Conservation (phyloP, 371 early-diverging fungal genomes). For the Capillidium rhysosporum region DNA sequence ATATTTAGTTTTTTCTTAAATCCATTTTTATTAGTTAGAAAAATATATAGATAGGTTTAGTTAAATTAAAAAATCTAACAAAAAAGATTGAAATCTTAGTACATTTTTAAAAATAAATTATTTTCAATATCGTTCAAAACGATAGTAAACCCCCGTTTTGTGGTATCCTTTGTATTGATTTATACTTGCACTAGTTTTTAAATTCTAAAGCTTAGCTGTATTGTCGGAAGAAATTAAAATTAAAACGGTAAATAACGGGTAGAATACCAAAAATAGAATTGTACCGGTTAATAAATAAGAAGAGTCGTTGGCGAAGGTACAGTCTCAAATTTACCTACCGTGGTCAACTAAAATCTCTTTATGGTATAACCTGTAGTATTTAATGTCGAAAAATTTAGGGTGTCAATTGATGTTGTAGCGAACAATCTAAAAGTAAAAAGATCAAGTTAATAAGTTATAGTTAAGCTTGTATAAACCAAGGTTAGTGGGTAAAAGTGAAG, state of each 20-base stretch:
- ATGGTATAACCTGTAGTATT: conserved; percentile 33
- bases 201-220: conserved; percentile 69
- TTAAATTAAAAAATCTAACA: no score
- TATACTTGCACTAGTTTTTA: conserved; percentile 56
- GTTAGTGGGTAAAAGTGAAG: background rate
- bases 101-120: background rate
- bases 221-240: conserved; percentile 63
- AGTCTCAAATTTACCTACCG: conserved; percentile 87
- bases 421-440: conserved; percentile 22
- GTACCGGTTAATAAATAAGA: conserved; percentile 70
- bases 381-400: conserved; percentile 47
- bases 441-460: background rate
- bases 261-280: background rate
- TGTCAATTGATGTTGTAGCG: conserved; percentile 78
- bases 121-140: conserved; percentile 63
- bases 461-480: background rate
- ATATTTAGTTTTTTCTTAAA: no score
- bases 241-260: no score
- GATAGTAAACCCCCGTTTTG: conserved; percentile 77
- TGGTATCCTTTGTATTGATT: conserved; percentile 80
- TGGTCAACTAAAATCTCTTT: conserved; percentile 62
- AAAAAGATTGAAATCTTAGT: no score
- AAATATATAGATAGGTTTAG: no score
- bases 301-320: conserved; percentile 80
- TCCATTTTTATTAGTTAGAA: no score